Evolutionary conservation across 495 filamentous ascomycete species (phyloP), one percentile per base, ranked within the genome.

Genomic region (Penicilliopsis zonata): DNA sequence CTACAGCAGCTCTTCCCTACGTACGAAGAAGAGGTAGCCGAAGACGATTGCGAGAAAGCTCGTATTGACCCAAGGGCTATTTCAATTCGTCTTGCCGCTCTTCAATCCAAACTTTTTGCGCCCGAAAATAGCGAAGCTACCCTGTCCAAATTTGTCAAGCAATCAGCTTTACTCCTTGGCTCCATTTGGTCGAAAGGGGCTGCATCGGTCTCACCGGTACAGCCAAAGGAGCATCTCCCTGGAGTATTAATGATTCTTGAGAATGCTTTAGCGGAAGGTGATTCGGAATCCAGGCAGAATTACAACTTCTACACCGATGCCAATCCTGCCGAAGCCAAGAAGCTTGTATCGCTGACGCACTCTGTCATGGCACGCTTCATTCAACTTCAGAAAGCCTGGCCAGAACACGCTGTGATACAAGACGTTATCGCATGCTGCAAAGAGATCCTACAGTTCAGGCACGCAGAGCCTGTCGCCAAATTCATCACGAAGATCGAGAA

Each of bases 271-370:
- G 53, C 50, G 13, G 53, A 64, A 16, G 47, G 48, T 9, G 31
- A 47, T 9, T 26, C 42, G 9, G 21, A 48, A 30, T 27, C 41
- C 33, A 13, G 49, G 46, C 44, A 62, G 27, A 53, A 60, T 9
- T 92, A 87, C 57, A 92, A 93, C 52, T 93, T 96, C 59, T 98
- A 96, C 52, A 78, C 69, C 1, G 78, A 92, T 46, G 47, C 75
- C 5, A 93, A 94, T 41, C 53, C 83, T 10, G 46, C 47, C 2
- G 82, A 96, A 59, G 74, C 78, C 3, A 71, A 74, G 30, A 83
- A 73, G 35, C 60, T 94, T 3, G 66, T 86, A 4, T 46, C 34
- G 5, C 56, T 94, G 6, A 62, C 85, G 15, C 66, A 74, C 37
- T 64, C 72, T 13, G 69, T 83, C 24, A 75, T 76, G 41, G 47